Conservation (phyloP, 371 early-diverging fungal genomes). For the Mortierella sp. region DNA sequence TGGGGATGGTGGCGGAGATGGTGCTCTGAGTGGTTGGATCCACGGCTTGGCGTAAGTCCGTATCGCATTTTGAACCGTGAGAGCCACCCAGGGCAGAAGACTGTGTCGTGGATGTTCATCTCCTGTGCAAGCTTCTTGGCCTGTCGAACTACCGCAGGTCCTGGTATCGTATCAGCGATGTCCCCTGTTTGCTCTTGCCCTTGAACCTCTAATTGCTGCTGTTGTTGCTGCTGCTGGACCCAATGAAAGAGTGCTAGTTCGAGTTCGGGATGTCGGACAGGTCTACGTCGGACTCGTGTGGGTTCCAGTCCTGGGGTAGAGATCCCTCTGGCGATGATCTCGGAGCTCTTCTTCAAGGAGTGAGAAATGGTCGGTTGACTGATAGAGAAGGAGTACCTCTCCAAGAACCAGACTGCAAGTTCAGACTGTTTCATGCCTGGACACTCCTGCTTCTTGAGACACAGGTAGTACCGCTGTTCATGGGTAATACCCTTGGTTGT, state of each 20-base stretch:
- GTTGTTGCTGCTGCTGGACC: conserved; percentile 30
- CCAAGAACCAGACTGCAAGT: conserved; percentile 46
- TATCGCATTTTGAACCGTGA: conserved; percentile 49
- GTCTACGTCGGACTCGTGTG: conserved; percentile 36
- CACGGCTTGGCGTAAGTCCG: conserved; percentile 14
- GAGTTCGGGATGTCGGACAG: conserved; percentile 56
- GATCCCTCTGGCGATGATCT: conserved; percentile 29
- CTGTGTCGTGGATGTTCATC: conserved; percentile 40
- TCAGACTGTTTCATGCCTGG: conserved; percentile 50
- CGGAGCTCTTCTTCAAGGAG: conserved; percentile 36
- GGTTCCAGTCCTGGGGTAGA: conserved; percentile 25
- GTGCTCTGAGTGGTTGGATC: background rate
- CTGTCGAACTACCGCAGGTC: conserved; percentile 31
- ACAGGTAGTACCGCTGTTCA: conserved; percentile 50
- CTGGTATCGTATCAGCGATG: conserved; percentile 23
- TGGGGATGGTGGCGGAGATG: background rate
- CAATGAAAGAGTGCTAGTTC: conserved; percentile 50
- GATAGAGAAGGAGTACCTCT: conserved; percentile 27
- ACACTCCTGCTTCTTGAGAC: conserved; percentile 49
- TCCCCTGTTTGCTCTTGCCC: background rate
- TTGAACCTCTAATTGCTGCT: conserved; percentile 5
- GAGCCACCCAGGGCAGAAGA: conserved; percentile 52
- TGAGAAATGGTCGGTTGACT: conserved; percentile 52
- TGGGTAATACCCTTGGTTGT: conserved; percentile 45
- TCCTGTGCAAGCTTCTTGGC: conserved; percentile 45